Base-by-base conservation (phyloP, 352 stramenopile genomes). In the Globisporangium okanoganense region DNA sequence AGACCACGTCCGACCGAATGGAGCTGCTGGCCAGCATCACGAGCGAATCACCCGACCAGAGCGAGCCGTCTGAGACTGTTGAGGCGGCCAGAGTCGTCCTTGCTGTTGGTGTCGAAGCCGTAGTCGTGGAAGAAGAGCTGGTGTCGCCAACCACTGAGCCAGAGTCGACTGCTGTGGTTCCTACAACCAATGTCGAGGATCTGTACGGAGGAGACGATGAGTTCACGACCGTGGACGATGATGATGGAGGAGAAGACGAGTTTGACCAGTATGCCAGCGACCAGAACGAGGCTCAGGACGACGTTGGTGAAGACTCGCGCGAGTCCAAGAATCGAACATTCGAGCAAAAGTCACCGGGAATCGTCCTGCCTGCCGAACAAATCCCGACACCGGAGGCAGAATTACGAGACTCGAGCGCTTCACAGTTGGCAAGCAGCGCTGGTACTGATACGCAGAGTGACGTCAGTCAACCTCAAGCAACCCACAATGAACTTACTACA, bases 171-270 rank as follows among this genome's bases (percentile, higher is more conserved):
- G 31, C 27, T 16, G 5, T 16, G 16, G 13, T 41, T 3, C 5
- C 31, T 48, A 18, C 31, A 3, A 10, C 38, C 31, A 45, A 13
- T 6, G 54, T 55, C 16, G 40, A 67, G 31, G 36, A 52, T 25
- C 31, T 41, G 6, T 69, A 68, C 20, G 65, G 62, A 13, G 61
- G 35, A n/a, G 61, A 71, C 4, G 48, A 64, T 2, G 53, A 65
- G 5, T 69, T 71, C 40, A 41, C 50, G 8, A 38, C 71, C 1
- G 31, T 40, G 7, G 50, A 53, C 16, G 61, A 57, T 22, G 48
- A 22, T 1, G 24, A 35, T n/a, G n/a, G n/a, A n/a, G n/a, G 5
- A 47, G 49, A 44, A 3, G 51, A 41, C 2, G 43, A 58, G 8
- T 44, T 51, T 9, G 43, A 58, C 25, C 33, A 43, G 58, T 60